phyloP scores from a whole-genome alignment of 2,329 filamentous ascomycete species.

The Colletotrichum ledebouriae region DNA sequence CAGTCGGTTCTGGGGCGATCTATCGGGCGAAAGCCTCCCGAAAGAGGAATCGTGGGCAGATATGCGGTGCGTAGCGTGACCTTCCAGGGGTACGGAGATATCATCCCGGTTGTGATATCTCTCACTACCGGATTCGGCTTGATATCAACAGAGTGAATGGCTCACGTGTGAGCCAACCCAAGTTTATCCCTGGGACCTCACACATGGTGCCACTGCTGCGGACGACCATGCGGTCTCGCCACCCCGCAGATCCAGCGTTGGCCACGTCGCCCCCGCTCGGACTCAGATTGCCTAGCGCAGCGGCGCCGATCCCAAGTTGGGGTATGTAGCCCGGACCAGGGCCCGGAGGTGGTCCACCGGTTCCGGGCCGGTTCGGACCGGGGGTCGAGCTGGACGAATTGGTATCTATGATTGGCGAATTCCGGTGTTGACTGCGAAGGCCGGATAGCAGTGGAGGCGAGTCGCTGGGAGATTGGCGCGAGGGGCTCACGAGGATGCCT shows the following conservation, averaged over 20 bases:
- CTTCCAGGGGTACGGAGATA: constrained; percentile 4
- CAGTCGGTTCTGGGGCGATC: constrained; percentile 1
- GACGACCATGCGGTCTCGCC: constrained; percentile 1
- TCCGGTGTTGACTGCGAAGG: neutral
- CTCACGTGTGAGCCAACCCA: neutral
- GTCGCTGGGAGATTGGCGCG: constrained; percentile 19
- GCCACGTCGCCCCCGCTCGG: constrained; percentile 14
- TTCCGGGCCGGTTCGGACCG: constrained; percentile 35
- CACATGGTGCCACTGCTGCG: neutral
- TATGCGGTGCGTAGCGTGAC: constrained; percentile 13
- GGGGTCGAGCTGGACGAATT: neutral
- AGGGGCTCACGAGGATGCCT: constrained; percentile 7
- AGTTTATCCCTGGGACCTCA: neutral
- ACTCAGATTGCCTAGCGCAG: constrained; percentile 26
- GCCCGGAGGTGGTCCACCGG: constrained; percentile 30
- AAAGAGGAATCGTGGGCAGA: constrained; percentile 19
- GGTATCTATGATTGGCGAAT: constrained; percentile 28
- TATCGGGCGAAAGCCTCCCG: constrained; percentile 23
- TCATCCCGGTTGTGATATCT: neutral
- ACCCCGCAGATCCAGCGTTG: constrained; percentile 28
- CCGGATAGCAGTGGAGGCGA: neutral
- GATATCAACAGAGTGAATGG: constrained; percentile 9
- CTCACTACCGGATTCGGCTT: neutral
- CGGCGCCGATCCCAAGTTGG: constrained; percentile 21
- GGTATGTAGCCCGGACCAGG: constrained; percentile 36